Percentiles rank a stretch among this genome's conserved stretches.
phyloP scores from a whole-genome alignment of 2,329 filamentous ascomycete genomes.

The Claviceps sp. region DNA sequence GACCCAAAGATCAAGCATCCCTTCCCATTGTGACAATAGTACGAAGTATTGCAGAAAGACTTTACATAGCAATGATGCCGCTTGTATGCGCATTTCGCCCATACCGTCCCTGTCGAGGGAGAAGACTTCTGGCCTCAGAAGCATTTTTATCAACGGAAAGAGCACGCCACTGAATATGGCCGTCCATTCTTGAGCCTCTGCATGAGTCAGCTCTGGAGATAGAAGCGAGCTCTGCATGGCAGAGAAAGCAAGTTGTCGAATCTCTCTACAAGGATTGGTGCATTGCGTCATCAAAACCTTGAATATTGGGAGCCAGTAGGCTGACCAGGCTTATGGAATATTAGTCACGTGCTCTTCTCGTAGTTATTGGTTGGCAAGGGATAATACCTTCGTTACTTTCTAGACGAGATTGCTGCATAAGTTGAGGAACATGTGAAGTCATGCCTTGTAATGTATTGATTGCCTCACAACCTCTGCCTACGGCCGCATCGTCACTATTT shows the following conservation, averaged over 20 bases:
- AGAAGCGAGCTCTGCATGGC: slow-evolving; percentile 76
- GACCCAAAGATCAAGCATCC: slow-evolving; percentile 84
- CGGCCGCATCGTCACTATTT: slow-evolving; percentile 33
- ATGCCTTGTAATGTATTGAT: slow-evolving; percentile 71
- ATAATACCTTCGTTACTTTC: slow-evolving; percentile 65
- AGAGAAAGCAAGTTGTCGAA: slow-evolving; percentile 77
- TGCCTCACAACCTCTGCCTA: slow-evolving; percentile 67
- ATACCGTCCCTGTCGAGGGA: slow-evolving; percentile 83
- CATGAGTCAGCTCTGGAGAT: slow-evolving; percentile 70
- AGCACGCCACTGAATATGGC: slow-evolving; percentile 89
- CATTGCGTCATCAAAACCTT: slow-evolving; percentile 79
- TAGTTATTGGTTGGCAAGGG: too few species aligned
- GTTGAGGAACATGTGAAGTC: slow-evolving; percentile 65
- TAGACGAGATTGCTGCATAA: slow-evolving; percentile 88
- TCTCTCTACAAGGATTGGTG: slow-evolving; percentile 85
- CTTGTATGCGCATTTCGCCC: slow-evolving; percentile 88
- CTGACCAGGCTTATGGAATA: slow-evolving; percentile 64
- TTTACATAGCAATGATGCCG: slow-evolving; percentile 81
- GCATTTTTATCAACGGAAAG: slow-evolving; percentile 74
- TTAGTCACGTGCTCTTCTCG: neutral
- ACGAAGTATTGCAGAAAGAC: slow-evolving; percentile 92
- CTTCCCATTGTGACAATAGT: slow-evolving; percentile 69
- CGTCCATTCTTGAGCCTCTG: slow-evolving; percentile 81
- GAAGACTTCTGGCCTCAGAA: slow-evolving; percentile 91
- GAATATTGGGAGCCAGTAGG: slow-evolving; percentile 95